These are phyloP conservation scores for Sporisorium iseilematis-ciliati DNA, from an alignment of 1,284 basidiomycete genomes.

Conservation along the genomic window DNA sequence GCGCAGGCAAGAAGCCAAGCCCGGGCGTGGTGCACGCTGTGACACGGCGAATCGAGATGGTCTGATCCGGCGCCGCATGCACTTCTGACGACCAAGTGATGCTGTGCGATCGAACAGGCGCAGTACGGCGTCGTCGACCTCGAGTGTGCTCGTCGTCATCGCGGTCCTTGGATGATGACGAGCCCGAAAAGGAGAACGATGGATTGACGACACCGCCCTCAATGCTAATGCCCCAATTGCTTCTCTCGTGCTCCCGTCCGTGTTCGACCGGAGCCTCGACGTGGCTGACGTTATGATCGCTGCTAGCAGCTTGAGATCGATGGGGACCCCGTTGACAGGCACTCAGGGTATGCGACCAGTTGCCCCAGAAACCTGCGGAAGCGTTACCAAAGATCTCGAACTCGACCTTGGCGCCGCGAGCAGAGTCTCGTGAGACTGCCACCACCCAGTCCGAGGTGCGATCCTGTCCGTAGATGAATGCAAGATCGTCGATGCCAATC, in stretches of 20 bases:
- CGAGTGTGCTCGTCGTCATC: constrained; percentile 17
- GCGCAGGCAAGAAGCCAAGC: constrained; percentile 36
- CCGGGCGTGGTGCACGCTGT: constrained; percentile 39
- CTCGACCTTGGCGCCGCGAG: constrained; percentile 48
- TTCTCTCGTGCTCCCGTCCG: constrained; percentile 1
- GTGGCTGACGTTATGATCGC: constrained; percentile 12
- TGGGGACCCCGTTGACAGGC: constrained; percentile 57
- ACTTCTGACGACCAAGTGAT: constrained; percentile 30
- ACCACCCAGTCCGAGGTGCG: constrained; percentile 60
- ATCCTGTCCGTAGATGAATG: constrained; percentile 55
- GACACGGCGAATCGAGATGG: constrained; percentile 48
- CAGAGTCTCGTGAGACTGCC: constrained; percentile 53
- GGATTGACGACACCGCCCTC: constrained; percentile 29
- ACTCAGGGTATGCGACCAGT: constrained; percentile 51
- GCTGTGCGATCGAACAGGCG: constrained; percentile 16
- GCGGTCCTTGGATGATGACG: not conserved
- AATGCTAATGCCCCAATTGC: constrained; percentile 17
- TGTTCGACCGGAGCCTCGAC: constrained; percentile 7
- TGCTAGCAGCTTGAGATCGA: constrained; percentile 19
- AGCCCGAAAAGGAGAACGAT: constrained; percentile 15
- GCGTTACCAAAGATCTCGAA: constrained; percentile 55
- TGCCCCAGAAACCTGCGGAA: constrained; percentile 51
- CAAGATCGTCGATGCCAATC: constrained; percentile 51
- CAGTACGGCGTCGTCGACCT: constrained; percentile 19
- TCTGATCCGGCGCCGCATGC: constrained; percentile 42